Evolutionary conservation across 1,139 yeast species (phyloP), one percentile per base, ranked within the genome.

Genomic region (Blastobotrys serpentis): DNA sequence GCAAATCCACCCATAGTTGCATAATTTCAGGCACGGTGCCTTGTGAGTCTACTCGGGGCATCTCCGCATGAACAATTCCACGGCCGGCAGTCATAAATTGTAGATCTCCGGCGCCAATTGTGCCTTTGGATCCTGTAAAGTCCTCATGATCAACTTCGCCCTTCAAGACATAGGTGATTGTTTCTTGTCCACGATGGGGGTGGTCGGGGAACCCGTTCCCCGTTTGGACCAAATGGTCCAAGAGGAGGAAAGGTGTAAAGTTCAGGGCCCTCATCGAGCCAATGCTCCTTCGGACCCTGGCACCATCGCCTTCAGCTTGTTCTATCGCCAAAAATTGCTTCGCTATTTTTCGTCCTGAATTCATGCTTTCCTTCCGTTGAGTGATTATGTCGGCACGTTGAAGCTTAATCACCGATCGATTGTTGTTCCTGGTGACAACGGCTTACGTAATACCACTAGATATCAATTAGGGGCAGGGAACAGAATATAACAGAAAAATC

Each of bases 51-150:
- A 75, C 73, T 29, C 85, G 79, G n/a, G 96, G 96, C 81, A 86
- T 85, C 62, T 86, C 95, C 4, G 89, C 79, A 62, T 88, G 96
- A 34, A 86, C 88, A 41, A 88, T 80, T 48, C 96, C 97, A 57
- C 76, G 79, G 49, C 97, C 96, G 6, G 96, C 96, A 50, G 96
- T 89, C 95, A 89, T 89, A 65, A 89, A 88, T 69, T 89, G 97
- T 57, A 89, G 72, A 64, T 89, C 97, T 46, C 96, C 97, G 18
- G 89, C 82, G 51, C 80, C 78, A 49, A 89, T 71, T 17, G 87
- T 75, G 48, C 96, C 96, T 50, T 78, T 76, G 30, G 84, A 73
- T 1, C 96, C 96, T 2, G 95, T 86, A 71, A 88, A 87, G 66
- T 89, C 97, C 66, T 87, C 96, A 66, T 89, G 97, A 23, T 94